phyloP scores from a whole-genome alignment of 371 early-diverging fungal genomes.

The Cokeromyces recurvatus region DNA sequence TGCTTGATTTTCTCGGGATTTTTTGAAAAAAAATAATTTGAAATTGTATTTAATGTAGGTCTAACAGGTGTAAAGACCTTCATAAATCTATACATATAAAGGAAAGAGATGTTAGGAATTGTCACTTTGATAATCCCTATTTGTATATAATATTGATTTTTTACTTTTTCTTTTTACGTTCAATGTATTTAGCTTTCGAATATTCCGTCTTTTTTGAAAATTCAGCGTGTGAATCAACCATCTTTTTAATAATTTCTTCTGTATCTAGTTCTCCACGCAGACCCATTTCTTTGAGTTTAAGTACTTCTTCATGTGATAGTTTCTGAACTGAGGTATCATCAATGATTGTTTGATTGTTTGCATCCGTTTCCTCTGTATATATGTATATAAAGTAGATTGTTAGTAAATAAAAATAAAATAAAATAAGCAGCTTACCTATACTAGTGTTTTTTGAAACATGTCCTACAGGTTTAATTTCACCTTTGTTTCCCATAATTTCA shows the following conservation, averaged over 20 bases:
- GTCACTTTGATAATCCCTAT: too few relatives aligned
- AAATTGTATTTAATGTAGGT: constrained; percentile 72
- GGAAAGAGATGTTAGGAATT: too few relatives aligned
- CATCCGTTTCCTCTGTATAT: constrained; percentile 64
- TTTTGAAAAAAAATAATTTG: constrained; percentile 74
- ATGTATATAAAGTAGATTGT: too few relatives aligned
- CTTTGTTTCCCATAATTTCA: constrained; percentile 66
- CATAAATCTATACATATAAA: constrained; percentile 74
- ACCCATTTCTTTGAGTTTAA: constrained; percentile 71
- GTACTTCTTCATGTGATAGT: constrained; percentile 81
- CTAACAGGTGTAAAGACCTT: constrained; percentile 80
- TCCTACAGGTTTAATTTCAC: constrained; percentile 42
- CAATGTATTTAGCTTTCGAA: constrained; percentile 94
- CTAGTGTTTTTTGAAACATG: constrained; percentile 30
- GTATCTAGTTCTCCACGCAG: constrained; percentile 63
- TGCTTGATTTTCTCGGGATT: constrained; percentile 83
- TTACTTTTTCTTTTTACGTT: constrained; percentile 89
- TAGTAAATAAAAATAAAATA: too few relatives aligned
- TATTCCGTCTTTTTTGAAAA: constrained; percentile 93
- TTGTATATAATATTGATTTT: neutral
- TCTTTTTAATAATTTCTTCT: constrained; percentile 68
- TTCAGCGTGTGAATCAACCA: constrained; percentile 78
- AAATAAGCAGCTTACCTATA: too few relatives aligned
- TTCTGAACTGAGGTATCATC: constrained; percentile 77
- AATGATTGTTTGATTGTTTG: constrained; percentile 80